Conservation (phyloP, 352 stramenopile genomes). For the Phytophthora sp. region DNA sequence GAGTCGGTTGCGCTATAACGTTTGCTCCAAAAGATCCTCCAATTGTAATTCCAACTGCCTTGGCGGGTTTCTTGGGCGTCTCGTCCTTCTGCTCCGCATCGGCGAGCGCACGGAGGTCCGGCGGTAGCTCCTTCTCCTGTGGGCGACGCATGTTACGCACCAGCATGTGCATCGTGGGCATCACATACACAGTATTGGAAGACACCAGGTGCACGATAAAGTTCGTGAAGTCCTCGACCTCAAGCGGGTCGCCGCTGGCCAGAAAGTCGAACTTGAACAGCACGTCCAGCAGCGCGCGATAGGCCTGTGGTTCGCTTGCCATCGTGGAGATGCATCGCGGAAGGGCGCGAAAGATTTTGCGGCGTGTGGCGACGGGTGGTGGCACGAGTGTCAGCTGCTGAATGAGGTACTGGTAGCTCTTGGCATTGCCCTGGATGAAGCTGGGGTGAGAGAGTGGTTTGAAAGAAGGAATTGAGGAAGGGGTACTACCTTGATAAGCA, state of each 20-base stretch:
- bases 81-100: constrained; percentile 12
- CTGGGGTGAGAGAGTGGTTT: neutral
- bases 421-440: constrained; percentile 66
- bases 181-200: constrained; percentile 83
- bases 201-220: constrained; percentile 85
- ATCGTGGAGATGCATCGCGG: constrained; percentile 80
- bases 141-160: constrained; percentile 73
- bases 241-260: constrained; percentile 40
- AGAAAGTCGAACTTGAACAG: constrained; percentile 87
- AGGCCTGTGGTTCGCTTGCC: constrained; percentile 72
- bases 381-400: constrained; percentile 61
- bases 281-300: constrained; percentile 72
- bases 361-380: constrained; percentile 48
- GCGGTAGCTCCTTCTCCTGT: constrained; percentile 51
- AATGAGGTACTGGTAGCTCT: constrained; percentile 81
- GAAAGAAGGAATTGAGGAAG: neutral
- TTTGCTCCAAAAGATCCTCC: constrained; percentile 48
- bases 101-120: constrained; percentile 30
- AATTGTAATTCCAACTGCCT: constrained; percentile 43
- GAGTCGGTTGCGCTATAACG: neutral
- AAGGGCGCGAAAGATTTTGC: constrained; percentile 78
- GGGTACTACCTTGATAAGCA: constrained; percentile 66
- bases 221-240: constrained; percentile 73
- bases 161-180: constrained; percentile 85
- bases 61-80: constrained; percentile 7